A percentile compares a stretch with the other conserved stretches of the same genome.
Conservation (phyloP, 78 protist species). For the Dictyostelium capitatum region DNA sequence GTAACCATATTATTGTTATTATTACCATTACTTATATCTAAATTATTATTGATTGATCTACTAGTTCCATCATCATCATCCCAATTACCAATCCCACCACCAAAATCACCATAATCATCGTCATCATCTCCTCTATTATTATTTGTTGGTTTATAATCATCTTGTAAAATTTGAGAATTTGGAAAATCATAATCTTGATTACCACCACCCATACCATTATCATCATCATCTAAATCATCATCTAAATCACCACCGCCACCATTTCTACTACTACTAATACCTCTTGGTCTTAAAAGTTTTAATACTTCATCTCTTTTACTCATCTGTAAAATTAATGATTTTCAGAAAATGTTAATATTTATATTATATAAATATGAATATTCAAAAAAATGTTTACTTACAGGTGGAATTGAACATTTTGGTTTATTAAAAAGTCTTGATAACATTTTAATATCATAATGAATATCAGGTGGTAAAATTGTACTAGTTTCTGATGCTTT, state of each 20-base stretch:
- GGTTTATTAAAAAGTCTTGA: conserved; percentile 85
- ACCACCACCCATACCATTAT: background rate
- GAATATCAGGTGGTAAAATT: conserved; percentile 85
- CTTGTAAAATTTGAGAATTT: conserved; percentile 29
- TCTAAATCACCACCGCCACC: background rate
- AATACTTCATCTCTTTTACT: conserved; percentile 57
- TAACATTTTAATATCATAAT: conserved; percentile 40
- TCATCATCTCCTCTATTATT: background rate
- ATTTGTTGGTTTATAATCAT: background rate
- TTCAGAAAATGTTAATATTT: background rate
- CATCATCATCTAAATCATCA: background rate
- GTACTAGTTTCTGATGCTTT: conserved; percentile 55
- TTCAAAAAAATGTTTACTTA: background rate
- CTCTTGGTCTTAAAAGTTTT: conserved; percentile 5
- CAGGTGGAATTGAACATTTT: conserved; percentile 68
- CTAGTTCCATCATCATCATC: conserved; percentile 25
- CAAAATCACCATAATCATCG: conserved; percentile 18
- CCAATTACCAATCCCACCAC: background rate
- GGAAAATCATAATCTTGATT: conserved; percentile 38
- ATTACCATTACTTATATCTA: background rate
- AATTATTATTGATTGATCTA: conserved; percentile 1
- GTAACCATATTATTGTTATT: background rate
- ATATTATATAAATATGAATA: too few species aligned
- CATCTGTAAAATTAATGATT: background rate
- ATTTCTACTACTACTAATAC: background rate